phyloP scores from a whole-genome alignment of 495 filamentous ascomycete genomes.

The Rhypophila decipiens region DNA sequence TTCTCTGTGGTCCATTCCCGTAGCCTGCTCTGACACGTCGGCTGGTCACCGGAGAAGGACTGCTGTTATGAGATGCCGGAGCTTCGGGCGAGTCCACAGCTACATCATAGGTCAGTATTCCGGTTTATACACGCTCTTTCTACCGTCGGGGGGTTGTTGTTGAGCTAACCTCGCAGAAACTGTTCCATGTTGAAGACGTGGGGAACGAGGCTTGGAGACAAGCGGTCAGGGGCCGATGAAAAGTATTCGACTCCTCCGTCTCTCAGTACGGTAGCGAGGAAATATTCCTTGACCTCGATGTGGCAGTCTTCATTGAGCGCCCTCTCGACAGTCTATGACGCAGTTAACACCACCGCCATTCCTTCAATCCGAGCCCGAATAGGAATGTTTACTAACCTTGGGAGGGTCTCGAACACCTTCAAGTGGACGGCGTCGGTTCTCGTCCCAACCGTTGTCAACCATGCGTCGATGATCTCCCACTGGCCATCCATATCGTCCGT shows the following conservation, averaged over 20 bases:
- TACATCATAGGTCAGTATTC: neutral
- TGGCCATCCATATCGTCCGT: slow-evolving; percentile 11
- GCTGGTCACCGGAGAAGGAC: slow-evolving; percentile 19
- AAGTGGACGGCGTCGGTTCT: slow-evolving; percentile 9
- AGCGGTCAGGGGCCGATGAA: slow-evolving; percentile 20
- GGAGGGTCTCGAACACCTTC: slow-evolving; percentile 13
- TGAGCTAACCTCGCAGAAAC: slow-evolving; percentile 18
- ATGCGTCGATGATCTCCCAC: slow-evolving; percentile 7
- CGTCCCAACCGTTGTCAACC: slow-evolving; percentile 11
- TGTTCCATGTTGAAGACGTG: slow-evolving; percentile 29
- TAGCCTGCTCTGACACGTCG: slow-evolving; percentile 17
- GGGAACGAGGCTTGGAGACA: slow-evolving; percentile 17
- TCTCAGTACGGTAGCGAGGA: slow-evolving; percentile 28
- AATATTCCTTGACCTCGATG: slow-evolving; percentile 29
- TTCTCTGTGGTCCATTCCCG: slow-evolving; percentile 15
- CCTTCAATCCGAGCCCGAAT: neutral
- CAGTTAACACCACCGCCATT: slow-evolving; percentile 6
- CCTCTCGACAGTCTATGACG: slow-evolving; percentile 28
- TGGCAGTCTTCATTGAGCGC: slow-evolving; percentile 33
- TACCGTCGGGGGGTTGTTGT: neutral
- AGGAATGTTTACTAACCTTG: slow-evolving; percentile 6
- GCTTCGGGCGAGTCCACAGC: slow-evolving; percentile 9
- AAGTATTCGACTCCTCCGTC: slow-evolving; percentile 27
- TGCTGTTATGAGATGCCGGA: neutral
- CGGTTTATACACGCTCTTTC: slow-evolving; percentile 15